These are phyloP conservation scores for Phytophthora chlamydospora DNA, from an alignment of 352 stramenopile species.

Conservation along the genomic window DNA sequence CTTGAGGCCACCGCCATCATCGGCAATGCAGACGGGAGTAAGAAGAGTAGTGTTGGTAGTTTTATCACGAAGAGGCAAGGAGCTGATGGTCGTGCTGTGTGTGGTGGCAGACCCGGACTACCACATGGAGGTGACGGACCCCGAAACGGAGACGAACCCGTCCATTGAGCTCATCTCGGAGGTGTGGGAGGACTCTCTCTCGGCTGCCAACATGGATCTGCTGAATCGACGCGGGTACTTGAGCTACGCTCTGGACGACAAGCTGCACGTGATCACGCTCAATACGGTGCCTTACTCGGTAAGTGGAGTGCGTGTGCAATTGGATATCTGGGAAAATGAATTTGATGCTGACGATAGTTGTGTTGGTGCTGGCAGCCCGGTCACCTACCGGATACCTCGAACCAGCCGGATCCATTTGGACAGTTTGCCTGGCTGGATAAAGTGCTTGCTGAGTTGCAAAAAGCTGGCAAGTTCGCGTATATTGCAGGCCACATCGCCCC, in stretches of 20 bases:
- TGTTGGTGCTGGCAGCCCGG: slow-evolving; percentile 50
- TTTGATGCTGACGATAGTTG: slow-evolving; percentile 6
- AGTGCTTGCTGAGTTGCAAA: slow-evolving; percentile 61
- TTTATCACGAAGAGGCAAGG: neutral
- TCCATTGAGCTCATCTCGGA: slow-evolving; percentile 68
- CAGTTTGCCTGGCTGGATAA: slow-evolving; percentile 92
- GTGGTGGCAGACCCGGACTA: slow-evolving; percentile 73
- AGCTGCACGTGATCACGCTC: slow-evolving; percentile 74
- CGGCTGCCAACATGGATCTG: slow-evolving; percentile 53
- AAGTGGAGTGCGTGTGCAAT: neutral
- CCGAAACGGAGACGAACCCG: slow-evolving; percentile 54
- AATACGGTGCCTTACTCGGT: slow-evolving; percentile 90
- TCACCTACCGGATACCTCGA: slow-evolving; percentile 75
- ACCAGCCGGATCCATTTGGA: slow-evolving; percentile 83
- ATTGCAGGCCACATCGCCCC: slow-evolving; percentile 93
- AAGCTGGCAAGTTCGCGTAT: slow-evolving; percentile 71
- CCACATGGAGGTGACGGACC: slow-evolving; percentile 81
- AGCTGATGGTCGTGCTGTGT: slow-evolving; percentile 8
- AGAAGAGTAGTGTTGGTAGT: neutral
- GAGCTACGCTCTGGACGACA: slow-evolving; percentile 65
- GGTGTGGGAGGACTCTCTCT: slow-evolving; percentile 70
- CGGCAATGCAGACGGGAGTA: slow-evolving; percentile 82
- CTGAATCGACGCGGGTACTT: slow-evolving; percentile 76
- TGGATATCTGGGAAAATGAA: neutral
- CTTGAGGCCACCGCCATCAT: slow-evolving; percentile 77